Percentiles rank a stretch among this genome's conserved stretches.
These are phyloP conservation scores for Yamadazyma spencermartinsiae DNA, from an alignment of 1,139 yeast species.

Conservation along the genomic window DNA sequence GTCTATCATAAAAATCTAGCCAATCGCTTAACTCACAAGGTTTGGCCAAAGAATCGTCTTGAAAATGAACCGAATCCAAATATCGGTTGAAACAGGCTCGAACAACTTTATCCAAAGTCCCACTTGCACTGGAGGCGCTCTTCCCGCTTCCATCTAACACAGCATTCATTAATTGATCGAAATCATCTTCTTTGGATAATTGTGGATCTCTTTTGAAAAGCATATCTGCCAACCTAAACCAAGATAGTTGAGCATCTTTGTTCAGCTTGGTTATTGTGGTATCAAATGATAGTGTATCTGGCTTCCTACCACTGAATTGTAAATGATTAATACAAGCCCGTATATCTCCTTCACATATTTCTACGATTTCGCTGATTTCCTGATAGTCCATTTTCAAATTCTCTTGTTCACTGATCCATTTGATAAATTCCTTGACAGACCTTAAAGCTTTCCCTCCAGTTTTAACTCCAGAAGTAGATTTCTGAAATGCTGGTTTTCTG, in stretches of 20 bases:
- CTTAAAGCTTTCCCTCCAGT: slow-evolving; percentile 38
- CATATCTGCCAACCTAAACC: slow-evolving; percentile 60
- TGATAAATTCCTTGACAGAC: slow-evolving; percentile 42
- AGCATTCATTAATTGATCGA: slow-evolving; percentile 36
- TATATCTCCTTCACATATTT: slow-evolving; percentile 77
- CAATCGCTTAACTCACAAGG: slow-evolving; percentile 74
- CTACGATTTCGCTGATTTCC: slow-evolving; percentile 55
- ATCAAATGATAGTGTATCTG: slow-evolving; percentile 11
- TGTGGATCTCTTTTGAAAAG: slow-evolving; percentile 55
- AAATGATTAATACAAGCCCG: slow-evolving; percentile 82
- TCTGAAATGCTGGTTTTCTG: slow-evolving; percentile 53
- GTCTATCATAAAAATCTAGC: slow-evolving; percentile 66
- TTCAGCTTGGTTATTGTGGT: slow-evolving; percentile 12
- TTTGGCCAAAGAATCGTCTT: slow-evolving; percentile 64
- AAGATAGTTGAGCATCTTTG: slow-evolving; percentile 57
- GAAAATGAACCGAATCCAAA: slow-evolving; percentile 49
- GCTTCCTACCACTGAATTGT: slow-evolving; percentile 57
- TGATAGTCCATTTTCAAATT: slow-evolving; percentile 33
- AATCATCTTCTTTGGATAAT: slow-evolving; percentile 47
- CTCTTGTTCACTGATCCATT: slow-evolving; percentile 34
- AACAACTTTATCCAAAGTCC: slow-evolving; percentile 61
- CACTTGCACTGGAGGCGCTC: slow-evolving; percentile 45
- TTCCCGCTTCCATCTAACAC: slow-evolving; percentile 39
- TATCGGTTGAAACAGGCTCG: slow-evolving; percentile 74
- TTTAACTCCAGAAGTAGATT: slow-evolving; percentile 34